Evolutionary conservation across 495 filamentous ascomycete species (phyloP).

Genomic region (Staphylotrichum longicolle): DNA sequence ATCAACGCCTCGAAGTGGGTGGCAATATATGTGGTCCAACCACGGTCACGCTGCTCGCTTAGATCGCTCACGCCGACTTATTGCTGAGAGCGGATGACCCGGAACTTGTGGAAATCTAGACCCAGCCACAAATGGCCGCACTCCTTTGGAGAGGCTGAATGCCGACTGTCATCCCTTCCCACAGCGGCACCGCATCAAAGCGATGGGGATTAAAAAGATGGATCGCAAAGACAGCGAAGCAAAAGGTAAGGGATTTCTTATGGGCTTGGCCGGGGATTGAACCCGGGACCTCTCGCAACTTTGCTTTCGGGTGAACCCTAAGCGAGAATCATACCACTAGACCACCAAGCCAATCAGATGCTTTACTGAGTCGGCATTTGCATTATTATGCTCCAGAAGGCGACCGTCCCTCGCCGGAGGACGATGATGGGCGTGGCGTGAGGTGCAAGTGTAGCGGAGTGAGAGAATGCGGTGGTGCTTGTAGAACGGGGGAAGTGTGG

Average conservation of each 20-base stretch:
- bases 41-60: slow-evolving; percentile 17
- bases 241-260: background rate
- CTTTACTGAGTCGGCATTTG: background rate
- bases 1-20: slow-evolving; percentile 1
- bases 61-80: background rate
- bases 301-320: slow-evolving; percentile 25
- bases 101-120: background rate
- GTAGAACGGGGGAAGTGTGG: too few species aligned
- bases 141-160: too few species aligned
- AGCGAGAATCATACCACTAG: slow-evolving; percentile 30
- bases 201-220: too few species aligned
- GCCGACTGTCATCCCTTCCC: too few species aligned
- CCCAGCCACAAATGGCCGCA: too few species aligned
- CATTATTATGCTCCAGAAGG: too few species aligned
- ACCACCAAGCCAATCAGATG: slow-evolving; percentile 22
- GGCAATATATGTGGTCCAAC: slow-evolving; percentile 25
- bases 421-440: too few species aligned
- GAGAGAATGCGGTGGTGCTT: too few species aligned
- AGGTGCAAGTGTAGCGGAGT: too few species aligned
- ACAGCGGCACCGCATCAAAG: too few species aligned
- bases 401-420: too few species aligned
- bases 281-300: slow-evolving; percentile 29
- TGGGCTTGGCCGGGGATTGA: slow-evolving; percentile 27
- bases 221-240: background rate
- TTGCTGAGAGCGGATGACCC: slow-evolving; percentile 9